Base-by-base conservation (phyloP, 2,329 filamentous ascomycete genomes). In the Arthrobotrys iridis region DNA sequence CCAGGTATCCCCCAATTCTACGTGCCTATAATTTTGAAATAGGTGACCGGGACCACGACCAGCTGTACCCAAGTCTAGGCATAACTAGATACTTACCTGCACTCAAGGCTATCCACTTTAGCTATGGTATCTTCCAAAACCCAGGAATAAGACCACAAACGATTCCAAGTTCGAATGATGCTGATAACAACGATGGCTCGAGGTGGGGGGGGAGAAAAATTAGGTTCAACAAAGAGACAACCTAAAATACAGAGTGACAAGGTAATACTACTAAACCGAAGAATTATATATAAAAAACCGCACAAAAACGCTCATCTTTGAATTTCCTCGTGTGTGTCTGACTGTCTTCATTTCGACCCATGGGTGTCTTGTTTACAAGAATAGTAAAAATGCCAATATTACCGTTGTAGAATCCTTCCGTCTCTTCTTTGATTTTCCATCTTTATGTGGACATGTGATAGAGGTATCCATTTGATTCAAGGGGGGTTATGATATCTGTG, bases 171-270 rank as follows among this genome's bases (percentile, higher is more conserved):
- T 74, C 70, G 67, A 74, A 64, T 64, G 46, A 62, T 58, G 62
- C 52, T 62, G 43, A 57, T 41, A 66, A 26, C 46, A 22, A 50
- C 24, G 28, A 59, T n/a, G n/a, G n/a, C n/a, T n/a, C n/a, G n/a
- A n/a, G n/a, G n/a, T n/a, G n/a, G n/a, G n/a, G n/a, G n/a, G n/a
- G n/a, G n/a, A n/a, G n/a, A 50, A 41, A 65, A 40, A 33, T 18
- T 20, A 33, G 46, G n/a, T n/a, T n/a, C n/a, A 2, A 33, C 11
- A 43, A 45, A 50, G 46, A 43, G 20, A 37, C n/a, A 46, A 35
- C 46, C 71, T 75, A 75, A 75, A 75, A 64, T 75, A 75, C 71
- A 75, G 33, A 68, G 48, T 62, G n/a, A n/a, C n/a, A n/a, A n/a
- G 15, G 10, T 22, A 55, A 6, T 13, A 50, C 4, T n/a, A 46